phyloP scores from a whole-genome alignment of 2,329 filamentous ascomycete genomes.

The Rachicladosporium sp. region DNA sequence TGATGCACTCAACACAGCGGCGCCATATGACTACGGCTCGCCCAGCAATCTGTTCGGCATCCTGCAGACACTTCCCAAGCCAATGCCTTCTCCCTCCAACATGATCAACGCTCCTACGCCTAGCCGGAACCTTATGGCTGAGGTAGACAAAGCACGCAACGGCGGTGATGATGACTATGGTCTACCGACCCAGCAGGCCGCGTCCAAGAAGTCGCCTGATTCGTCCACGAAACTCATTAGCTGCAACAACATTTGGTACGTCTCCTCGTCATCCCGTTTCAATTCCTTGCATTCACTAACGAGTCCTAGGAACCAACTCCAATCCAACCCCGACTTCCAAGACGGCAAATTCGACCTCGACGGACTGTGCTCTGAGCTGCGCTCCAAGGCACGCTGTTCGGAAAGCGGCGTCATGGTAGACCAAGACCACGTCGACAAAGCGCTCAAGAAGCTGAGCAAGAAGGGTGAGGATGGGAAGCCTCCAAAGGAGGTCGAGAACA shows the following conservation, averaged over 20 bases:
- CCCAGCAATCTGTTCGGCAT: conserved; percentile 59
- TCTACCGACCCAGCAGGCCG: conserved; percentile 8
- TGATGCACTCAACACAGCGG: conserved; percentile 28
- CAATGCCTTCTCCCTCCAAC: neutral
- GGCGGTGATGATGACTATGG: conserved; percentile 51
- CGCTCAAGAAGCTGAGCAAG: conserved; percentile 33
- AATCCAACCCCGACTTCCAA: conserved; percentile 75
- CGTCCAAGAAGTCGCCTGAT: conserved; percentile 9
- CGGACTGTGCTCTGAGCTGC: conserved; percentile 78
- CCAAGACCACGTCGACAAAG: conserved; percentile 70
- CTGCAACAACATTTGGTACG: conserved; percentile 90
- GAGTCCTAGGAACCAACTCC: conserved; percentile 66
- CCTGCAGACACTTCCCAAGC: conserved; percentile 23
- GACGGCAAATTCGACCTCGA: conserved; percentile 90
- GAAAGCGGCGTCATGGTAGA: conserved; percentile 81
- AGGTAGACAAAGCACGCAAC: conserved; percentile 65
- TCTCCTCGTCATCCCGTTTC: conserved; percentile 8
- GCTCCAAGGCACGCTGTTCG: conserved; percentile 91
- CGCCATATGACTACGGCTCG: conserved; percentile 54
- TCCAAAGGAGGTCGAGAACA: conserved; percentile 2
- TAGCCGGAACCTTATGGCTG: conserved; percentile 52
- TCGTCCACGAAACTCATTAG: conserved; percentile 50
- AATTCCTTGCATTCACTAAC: conserved; percentile 28
- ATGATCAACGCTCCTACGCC: conserved; percentile 11
- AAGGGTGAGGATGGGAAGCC: conserved; percentile 11